A percentile compares a stretch with the other conserved stretches of the same genome.
These are phyloP conservation scores for Solanum virginianum DNA, from an alignment of 257 asterid species.

Conservation along the genomic window DNA sequence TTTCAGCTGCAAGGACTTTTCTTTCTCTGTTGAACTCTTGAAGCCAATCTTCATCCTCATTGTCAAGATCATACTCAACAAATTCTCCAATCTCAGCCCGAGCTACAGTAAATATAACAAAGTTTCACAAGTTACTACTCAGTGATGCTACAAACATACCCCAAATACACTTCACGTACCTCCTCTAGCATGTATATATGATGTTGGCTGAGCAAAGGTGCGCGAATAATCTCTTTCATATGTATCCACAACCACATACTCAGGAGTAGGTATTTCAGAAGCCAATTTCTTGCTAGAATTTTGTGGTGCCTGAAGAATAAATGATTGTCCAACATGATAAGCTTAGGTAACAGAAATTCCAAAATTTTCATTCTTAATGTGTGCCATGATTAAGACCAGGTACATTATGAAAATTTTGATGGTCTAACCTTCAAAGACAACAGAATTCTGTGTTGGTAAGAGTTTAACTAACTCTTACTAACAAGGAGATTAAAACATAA, in stretches of 20 bases:
- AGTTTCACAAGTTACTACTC: not conserved
- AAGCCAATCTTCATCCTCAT: slow-evolving; percentile 99
- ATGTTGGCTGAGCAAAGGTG: slow-evolving; percentile 76
- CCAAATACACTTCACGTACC: slow-evolving; percentile 26
- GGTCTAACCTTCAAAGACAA: not conserved
- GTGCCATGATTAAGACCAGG: not conserved
- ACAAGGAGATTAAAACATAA: not conserved
- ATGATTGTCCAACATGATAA: not conserved
- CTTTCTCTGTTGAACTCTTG: slow-evolving; percentile 68
- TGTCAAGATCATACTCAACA: slow-evolving; percentile 96
- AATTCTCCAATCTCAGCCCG: slow-evolving; percentile 97
- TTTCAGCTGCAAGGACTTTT: slow-evolving; percentile 54
- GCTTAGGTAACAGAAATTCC: not conserved
- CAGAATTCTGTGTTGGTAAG: no score
- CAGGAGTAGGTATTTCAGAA: slow-evolving; percentile 96
- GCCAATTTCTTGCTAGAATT: slow-evolving; percentile 50
- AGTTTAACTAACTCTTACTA: no score
- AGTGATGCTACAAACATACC: slow-evolving; percentile 1
- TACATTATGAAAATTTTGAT: not conserved
- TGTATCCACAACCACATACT: slow-evolving; percentile 83
- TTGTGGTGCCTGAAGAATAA: slow-evolving; percentile 47
- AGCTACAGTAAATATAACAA: slow-evolving; percentile 35
- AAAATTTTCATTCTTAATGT: not conserved
- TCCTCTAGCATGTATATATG: slow-evolving; percentile 93
- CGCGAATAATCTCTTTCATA: slow-evolving; percentile 93